A percentile compares a stretch with the other conserved stretches of the same genome.
Evolutionary conservation across 2,329 filamentous ascomycete genomes (phyloP).

Genomic region (Mycogone perniciosa): DNA sequence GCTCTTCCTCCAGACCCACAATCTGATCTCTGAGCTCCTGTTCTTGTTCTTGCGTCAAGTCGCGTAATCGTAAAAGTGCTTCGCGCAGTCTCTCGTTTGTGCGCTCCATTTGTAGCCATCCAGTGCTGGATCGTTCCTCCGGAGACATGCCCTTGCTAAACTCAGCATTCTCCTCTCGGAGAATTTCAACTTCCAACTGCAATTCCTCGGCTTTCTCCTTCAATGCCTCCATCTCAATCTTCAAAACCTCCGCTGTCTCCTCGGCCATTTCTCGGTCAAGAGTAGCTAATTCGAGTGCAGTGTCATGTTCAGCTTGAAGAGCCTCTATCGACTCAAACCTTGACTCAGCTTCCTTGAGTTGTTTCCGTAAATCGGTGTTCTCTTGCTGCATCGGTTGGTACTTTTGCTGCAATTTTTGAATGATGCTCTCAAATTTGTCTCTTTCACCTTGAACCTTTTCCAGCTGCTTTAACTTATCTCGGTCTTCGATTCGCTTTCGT

Average conservation of each 20-base stretch:
- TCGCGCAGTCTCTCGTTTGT: conserved; percentile 84
- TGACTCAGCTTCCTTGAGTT: conserved; percentile 68
- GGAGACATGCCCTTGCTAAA: conserved; percentile 77
- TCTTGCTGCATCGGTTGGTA: conserved; percentile 81
- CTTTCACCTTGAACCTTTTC: conserved; percentile 70
- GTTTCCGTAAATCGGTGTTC: conserved; percentile 65
- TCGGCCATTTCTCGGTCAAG: conserved; percentile 96
- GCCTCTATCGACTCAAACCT: conserved; percentile 62
- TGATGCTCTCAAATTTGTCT: conserved; percentile 74
- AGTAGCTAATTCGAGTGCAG: conserved; percentile 76
- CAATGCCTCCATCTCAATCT: conserved; percentile 70
- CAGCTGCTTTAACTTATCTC: conserved; percentile 73
- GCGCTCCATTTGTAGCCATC: conserved; percentile 86
- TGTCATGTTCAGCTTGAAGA: conserved; percentile 77
- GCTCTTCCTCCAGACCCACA: conserved; percentile 63
- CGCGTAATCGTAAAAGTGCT: conserved; percentile 75
- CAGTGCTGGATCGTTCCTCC: conserved; percentile 78
- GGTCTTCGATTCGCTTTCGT: conserved; percentile 77
- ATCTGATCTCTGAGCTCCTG: conserved; percentile 71
- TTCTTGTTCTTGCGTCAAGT: conserved; percentile 82
- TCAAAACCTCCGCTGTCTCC: conserved; percentile 77
- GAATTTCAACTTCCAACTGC: conserved; percentile 78
- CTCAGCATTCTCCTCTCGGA: conserved; percentile 81
- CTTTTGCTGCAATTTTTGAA: conserved; percentile 85
- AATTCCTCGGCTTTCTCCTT: conserved; percentile 76